Base-by-base conservation (phyloP, 2,329 filamentous ascomycete genomes). In the Coleophoma crateriformis region DNA sequence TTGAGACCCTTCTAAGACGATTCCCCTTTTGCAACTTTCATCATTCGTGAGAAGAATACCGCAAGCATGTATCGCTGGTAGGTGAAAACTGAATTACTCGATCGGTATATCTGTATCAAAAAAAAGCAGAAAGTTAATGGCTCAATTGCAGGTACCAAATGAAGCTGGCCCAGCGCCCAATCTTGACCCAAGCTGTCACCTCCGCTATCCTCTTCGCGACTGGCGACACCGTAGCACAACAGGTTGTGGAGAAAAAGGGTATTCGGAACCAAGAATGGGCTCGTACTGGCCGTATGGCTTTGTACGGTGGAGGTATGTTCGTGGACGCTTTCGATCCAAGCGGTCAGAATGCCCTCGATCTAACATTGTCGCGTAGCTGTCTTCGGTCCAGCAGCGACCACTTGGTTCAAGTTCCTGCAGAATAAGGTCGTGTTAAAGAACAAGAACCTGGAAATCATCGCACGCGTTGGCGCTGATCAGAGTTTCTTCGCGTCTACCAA, bases 121-220 rank as follows among this genome's bases (percentile, higher is more conserved):
- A 38, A 17, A 33, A 43, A 46, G 49, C 19, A 34, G 33, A 10
- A 27, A 27, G n/a, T 17, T 20, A 44, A 44, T 57, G 42, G 55
- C 45, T 14, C 34, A 22, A 17, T 52, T 43, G 37, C 61, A 88
- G 91, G 90, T 97, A 97, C 74, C 90, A 95, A 71, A 77, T 82
- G 64, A 87, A 82, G 69, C 77, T 96, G 66, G 85, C 87, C 60
- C 80, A 83, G 62, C 82, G 88, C 64, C 92, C 92, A 52, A 75
- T 97, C 60, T 81, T 96, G 63, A 97, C 92, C 11, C 90, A 96
- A 75, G 88, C 86, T 66, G 73, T 96, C 61, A 95, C 90, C 50
- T 96, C 92, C 37, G 87, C 89, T 45, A 79, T 97, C 52, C 84
- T 99, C 55, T 99, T 97, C 67, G 91, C 87, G 51, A 88, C 90